A percentile compares a stretch with the other conserved stretches of the same genome.
Conservation (phyloP, 1,284 basidiomycete species). For the Boletus mariae region DNA sequence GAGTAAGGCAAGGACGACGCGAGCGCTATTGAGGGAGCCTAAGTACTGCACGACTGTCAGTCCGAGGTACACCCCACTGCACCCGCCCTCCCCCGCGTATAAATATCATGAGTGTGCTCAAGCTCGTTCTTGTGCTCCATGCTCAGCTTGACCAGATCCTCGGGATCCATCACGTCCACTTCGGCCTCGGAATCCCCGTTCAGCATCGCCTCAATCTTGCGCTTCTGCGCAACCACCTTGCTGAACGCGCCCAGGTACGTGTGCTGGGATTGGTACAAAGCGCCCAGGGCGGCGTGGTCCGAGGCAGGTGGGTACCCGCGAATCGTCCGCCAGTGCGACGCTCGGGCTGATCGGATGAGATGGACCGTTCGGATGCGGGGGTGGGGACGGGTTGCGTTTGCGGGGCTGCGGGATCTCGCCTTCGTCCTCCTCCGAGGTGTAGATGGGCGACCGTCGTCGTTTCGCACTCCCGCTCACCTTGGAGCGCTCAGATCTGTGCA, state of each 20-base stretch:
- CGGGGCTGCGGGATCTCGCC: slow-evolving; percentile 29
- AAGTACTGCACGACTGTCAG: slow-evolving; percentile 2
- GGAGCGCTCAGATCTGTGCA: slow-evolving; percentile 23
- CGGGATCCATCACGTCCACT: slow-evolving; percentile 48
- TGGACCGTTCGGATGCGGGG: slow-evolving; percentile 29
- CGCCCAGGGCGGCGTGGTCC: slow-evolving; percentile 48
- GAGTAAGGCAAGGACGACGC: no score
- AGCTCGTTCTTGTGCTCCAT: slow-evolving; percentile 46
- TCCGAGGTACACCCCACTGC: slow-evolving; percentile 1
- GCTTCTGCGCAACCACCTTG: slow-evolving; percentile 45
- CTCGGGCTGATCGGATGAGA: slow-evolving; percentile 25
- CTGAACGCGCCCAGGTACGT: slow-evolving; percentile 46
- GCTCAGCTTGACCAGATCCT: slow-evolving; percentile 47
- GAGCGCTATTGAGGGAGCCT: not conserved
- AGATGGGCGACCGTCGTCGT: slow-evolving; percentile 48
- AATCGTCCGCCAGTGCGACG: slow-evolving; percentile 23
- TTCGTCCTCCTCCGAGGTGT: slow-evolving; percentile 64
- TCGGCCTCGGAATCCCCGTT: slow-evolving; percentile 35
- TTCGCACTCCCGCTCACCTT: slow-evolving; percentile 31
- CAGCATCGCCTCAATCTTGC: slow-evolving; percentile 40
- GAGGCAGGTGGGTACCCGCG: slow-evolving; percentile 39
- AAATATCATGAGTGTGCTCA: slow-evolving; percentile 42
- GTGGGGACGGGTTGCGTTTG: slow-evolving; percentile 25
- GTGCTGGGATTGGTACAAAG: slow-evolving; percentile 50
- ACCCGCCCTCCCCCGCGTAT: slow-evolving; percentile 16